Conservation (phyloP, 441 rosid genomes). For the Omphalea diandra region DNA sequence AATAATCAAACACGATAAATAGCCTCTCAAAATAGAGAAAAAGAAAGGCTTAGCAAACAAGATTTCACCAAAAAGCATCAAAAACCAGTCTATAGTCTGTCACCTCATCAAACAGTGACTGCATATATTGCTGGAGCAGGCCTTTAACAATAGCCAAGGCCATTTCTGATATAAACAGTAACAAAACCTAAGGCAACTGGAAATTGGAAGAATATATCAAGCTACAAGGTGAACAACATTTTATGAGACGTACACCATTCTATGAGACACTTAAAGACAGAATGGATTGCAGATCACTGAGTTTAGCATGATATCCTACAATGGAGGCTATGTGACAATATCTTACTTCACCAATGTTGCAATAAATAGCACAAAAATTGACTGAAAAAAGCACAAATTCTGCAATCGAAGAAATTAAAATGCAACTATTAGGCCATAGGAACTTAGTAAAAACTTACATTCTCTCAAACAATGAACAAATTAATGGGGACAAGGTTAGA, state of each 20-base stretch:
- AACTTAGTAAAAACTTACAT: background rate
- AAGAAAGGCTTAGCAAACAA: background rate
- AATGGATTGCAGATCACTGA: slow-evolving; percentile 25
- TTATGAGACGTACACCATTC: slow-evolving; percentile 23
- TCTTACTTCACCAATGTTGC: background rate
- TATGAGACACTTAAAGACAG: slow-evolving; percentile 17
- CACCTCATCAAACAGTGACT: slow-evolving; percentile 52
- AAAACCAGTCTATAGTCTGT: slow-evolving; percentile 16
- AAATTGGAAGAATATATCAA: slow-evolving; percentile 20
- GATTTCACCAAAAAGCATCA: background rate
- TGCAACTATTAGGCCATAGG: background rate
- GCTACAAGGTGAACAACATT: slow-evolving; percentile 21
- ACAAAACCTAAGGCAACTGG: slow-evolving; percentile 10
- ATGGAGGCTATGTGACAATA: background rate
- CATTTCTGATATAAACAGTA: slow-evolving; percentile 30
- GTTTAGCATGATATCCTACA: slow-evolving; percentile 28
- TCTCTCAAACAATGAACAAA: slow-evolving; percentile 9
- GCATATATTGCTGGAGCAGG: slow-evolving; percentile 41
- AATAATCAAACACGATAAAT: background rate
- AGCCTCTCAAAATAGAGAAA: slow-evolving; percentile 9
- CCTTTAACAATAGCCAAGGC: slow-evolving; percentile 44
- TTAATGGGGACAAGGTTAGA: background rate
- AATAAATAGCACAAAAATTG: background rate
- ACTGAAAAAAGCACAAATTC: background rate
- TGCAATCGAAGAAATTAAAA: background rate